Evolutionary conservation across 495 filamentous ascomycete genomes (phyloP).

Genomic region (Massariosphaeria phaeospora): DNA sequence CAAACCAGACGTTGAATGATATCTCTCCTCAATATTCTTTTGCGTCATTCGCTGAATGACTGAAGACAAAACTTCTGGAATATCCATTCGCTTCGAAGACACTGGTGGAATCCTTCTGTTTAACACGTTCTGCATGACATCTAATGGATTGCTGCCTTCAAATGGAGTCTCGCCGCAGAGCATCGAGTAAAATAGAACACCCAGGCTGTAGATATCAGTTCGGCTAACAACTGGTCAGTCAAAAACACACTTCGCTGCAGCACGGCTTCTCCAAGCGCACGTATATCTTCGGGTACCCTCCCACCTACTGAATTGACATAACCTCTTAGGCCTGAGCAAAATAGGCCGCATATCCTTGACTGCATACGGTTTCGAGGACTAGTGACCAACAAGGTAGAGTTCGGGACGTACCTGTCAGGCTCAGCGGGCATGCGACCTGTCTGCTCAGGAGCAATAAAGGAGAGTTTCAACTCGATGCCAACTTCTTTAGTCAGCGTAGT

Average conservation of each 20-base stretch:
- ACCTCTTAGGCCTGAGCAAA: too few species aligned
- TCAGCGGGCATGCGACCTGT: slow-evolving; percentile 85
- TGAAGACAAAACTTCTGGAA: slow-evolving; percentile 71
- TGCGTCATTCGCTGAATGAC: slow-evolving; percentile 88
- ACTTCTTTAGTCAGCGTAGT: slow-evolving; percentile 69
- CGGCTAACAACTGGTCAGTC: too few species aligned
- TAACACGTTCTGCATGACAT: slow-evolving; percentile 83
- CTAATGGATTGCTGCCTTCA: slow-evolving; percentile 69
- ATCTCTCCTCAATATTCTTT: slow-evolving; percentile 76
- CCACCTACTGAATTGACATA: too few species aligned
- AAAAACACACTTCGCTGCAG: too few species aligned
- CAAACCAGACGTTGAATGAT: slow-evolving; percentile 76
- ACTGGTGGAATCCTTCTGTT: slow-evolving; percentile 68
- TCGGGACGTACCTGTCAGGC: slow-evolving; percentile 54
- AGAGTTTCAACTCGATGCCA: slow-evolving; percentile 76
- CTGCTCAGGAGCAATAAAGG: slow-evolving; percentile 86
- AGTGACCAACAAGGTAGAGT: background rate
- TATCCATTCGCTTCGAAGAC: slow-evolving; percentile 66
- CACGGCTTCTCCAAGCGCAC: too few species aligned
- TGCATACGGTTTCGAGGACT: too few species aligned
- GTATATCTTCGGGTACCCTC: too few species aligned
- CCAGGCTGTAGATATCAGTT: slow-evolving; percentile 86
- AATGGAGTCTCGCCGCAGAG: slow-evolving; percentile 73
- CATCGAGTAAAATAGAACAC: slow-evolving; percentile 80
- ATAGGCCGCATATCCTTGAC: too few species aligned